phyloP scores from a whole-genome alignment of 345 rosid genomes.

The Salix purpurea region DNA sequence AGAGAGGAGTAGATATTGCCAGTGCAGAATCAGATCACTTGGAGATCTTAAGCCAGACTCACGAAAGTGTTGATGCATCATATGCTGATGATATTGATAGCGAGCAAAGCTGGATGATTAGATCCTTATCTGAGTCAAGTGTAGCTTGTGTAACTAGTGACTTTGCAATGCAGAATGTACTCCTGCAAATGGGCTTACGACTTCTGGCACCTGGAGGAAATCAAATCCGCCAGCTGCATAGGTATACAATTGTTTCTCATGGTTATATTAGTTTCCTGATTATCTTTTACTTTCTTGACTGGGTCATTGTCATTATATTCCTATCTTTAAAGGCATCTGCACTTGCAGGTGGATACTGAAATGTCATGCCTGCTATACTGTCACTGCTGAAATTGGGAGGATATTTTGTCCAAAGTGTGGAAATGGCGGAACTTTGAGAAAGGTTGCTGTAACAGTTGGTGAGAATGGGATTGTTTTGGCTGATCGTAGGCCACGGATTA shows the following conservation, averaged over 20 bases:
- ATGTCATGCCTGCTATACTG: conserved; percentile 93
- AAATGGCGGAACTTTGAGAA: conserved; percentile 86
- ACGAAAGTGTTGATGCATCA: conserved; percentile 50
- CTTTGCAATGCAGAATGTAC: conserved; percentile 94
- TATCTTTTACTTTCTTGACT: not conserved
- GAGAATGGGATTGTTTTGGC: conserved; percentile 70
- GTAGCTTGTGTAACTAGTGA: conserved; percentile 92
- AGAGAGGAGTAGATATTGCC: conserved; percentile 22
- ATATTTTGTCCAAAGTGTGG: conserved; percentile 93
- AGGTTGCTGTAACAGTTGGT: conserved; percentile 76
- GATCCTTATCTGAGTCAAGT: conserved; percentile 87
- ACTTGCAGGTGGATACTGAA: conserved; percentile 78
- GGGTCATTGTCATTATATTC: not conserved
- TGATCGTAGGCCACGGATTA: conserved; percentile 59
- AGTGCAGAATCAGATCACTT: conserved; percentile 34
- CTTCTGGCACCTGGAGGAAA: conserved; percentile 83
- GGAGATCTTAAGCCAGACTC: conserved; percentile 52
- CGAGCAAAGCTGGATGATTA: conserved; percentile 81
- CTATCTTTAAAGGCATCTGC: conserved; percentile 11
- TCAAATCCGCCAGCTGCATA: conserved; percentile 85
- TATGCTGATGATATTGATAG: conserved; percentile 63
- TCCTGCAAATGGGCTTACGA: conserved; percentile 93
- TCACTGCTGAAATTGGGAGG: conserved; percentile 79
- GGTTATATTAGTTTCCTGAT: not conserved
- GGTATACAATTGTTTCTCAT: conserved; percentile 37